Base-by-base conservation (phyloP, 768 basidiomycete genomes). In the Tricholoma sp. region DNA sequence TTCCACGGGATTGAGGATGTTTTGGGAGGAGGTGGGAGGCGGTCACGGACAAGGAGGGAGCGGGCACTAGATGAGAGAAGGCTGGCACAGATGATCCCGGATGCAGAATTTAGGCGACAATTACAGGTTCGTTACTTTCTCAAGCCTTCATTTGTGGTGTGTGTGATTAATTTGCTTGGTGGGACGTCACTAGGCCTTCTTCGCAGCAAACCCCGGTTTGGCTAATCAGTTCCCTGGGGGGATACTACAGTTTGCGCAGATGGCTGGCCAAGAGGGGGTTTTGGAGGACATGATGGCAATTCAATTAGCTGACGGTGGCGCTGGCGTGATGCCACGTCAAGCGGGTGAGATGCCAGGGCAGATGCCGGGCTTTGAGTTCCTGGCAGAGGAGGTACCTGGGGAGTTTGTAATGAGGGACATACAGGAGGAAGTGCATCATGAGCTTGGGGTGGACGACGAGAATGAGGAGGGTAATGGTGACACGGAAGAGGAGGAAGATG, bases 1-100 rank as follows among this genome's bases (percentile, higher is more conserved):
- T 95, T 98, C 73, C 72, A 69, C 13, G 82, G 83, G 1, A 73
- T 78, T 3, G 84, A 85, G 52, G 85, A 87, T 59, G 54, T 75
- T 13, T 75, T 80, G 50, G 66, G 74, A 4, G 7, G 18, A 8
- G 6, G 6, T 32, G 28, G 45, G 37, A 29, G 18, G 18, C 69
- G 70, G 41, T 57, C 69, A 41, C 70, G 77, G 50, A 74, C 73
- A 41, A 66, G 80, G 54, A 66, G 74, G 50, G 73, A 79, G 49
- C 72, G 74, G 15, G 80, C 65, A 13, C 63, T 69, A 36, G 79
- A 84, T n/a, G 79, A 78, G 58, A 70, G 86, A 32, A 57, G 75
- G 36, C 66, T 89, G 53, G 84, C 79, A 56, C 74, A 75, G 54
- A 66, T 87, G 47, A 73, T 89, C 10, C 83, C 83, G 3, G 84